A percentile compares a stretch with the other conserved stretches of the same genome.
These are phyloP conservation scores for Diplodia intermedia DNA, from an alignment of 2,329 filamentous ascomycete genomes.

Conservation along the genomic window DNA sequence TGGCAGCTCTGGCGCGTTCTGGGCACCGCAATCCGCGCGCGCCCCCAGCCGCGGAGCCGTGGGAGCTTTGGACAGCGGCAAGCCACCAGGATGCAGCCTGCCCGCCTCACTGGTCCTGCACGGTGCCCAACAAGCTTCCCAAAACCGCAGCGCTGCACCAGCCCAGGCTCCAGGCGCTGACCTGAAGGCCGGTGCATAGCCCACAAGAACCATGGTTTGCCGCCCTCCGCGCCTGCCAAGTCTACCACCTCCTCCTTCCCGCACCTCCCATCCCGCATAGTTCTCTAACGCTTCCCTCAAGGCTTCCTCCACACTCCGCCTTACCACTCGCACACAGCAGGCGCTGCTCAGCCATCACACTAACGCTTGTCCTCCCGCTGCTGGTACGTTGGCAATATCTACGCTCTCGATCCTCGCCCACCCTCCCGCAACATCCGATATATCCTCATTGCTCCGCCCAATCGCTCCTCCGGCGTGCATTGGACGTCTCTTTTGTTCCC, in stretches of 20 bases:
- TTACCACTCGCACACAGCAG: slow-evolving; percentile 7
- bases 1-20: not conserved
- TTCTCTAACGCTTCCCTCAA: slow-evolving; percentile 1
- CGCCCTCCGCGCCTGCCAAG: slow-evolving; percentile 21
- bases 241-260: not conserved
- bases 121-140: slow-evolving; percentile 28
- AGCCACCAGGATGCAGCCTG: not conserved
- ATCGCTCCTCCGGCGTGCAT: slow-evolving; percentile 1
- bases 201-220: slow-evolving; percentile 27
- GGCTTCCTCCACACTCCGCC: not conserved
- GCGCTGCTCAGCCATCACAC: not conserved
- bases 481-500: not conserved
- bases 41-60: slow-evolving; percentile 2
- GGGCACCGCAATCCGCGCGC: slow-evolving; percentile 14
- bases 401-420: slow-evolving; percentile 11
- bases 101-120: slow-evolving; percentile 4
- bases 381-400: slow-evolving; percentile 7
- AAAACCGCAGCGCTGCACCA: slow-evolving; percentile 28
- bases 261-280: not conserved
- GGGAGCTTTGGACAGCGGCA: slow-evolving; percentile 3
- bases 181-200: slow-evolving; percentile 3
- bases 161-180: slow-evolving; percentile 12
- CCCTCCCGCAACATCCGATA: not conserved
- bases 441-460: slow-evolving; percentile 15
- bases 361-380: not conserved